A percentile compares a stretch with the other conserved stretches of the same genome.
Conservation (phyloP, 83 land plant genomes). For the Thuja plicata region DNA sequence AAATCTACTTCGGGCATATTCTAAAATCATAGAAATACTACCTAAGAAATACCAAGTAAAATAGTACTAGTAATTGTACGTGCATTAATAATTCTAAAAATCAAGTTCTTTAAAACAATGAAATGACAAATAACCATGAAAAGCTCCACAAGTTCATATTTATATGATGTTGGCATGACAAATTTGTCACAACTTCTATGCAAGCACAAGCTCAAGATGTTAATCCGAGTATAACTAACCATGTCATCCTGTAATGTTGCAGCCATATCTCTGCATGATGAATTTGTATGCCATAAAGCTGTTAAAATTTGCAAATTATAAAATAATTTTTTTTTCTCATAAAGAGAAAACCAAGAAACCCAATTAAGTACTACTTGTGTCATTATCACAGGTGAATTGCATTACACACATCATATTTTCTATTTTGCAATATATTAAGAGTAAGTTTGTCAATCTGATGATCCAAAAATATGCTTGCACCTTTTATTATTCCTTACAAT, state of each 20-base stretch:
- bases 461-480: not conserved
- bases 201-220: not conserved
- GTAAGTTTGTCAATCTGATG: not conserved
- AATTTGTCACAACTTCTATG: not conserved
- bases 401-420: too few relatives aligned
- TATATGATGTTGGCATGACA: not conserved
- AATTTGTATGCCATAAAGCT: not conserved
- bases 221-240: not conserved
- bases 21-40: too few relatives aligned
- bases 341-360: not conserved
- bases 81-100: not conserved
- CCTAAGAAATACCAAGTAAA: not conserved
- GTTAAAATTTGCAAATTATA: not conserved
- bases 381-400: too few relatives aligned
- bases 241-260: not conserved
- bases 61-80: not conserved
- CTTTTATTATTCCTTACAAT: not conserved
- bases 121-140: not conserved
- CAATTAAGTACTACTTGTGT: too few relatives aligned
- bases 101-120: not conserved
- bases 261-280: not conserved
- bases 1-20: too few relatives aligned
- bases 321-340: not conserved
- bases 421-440: too few relatives aligned
- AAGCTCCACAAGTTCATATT: not conserved